Base-by-base conservation (phyloP, 495 filamentous ascomycete species). In the Ramalina peruviana region DNA sequence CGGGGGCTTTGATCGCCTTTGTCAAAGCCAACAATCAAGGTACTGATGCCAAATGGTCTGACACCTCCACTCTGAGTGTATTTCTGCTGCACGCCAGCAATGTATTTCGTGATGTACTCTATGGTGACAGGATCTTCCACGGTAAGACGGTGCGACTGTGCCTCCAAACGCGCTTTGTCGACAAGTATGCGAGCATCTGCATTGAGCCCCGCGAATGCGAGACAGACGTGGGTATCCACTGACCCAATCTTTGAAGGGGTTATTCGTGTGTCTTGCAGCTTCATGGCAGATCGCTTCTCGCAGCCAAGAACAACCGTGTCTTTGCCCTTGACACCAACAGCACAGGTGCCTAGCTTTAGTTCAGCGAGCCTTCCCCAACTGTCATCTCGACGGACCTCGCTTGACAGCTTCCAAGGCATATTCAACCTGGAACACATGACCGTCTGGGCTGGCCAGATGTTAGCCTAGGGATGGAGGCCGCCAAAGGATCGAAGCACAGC, bases 391-490 rank as follows among this genome's bases (percentile, higher is more conserved):
- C 59, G 49, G 75, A 93, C 89, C 92, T 86, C 92, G 71, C 72
- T 98, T 98, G 51, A 98, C 92, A 49, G 92, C 92, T 74, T 98
- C 92, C 54, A 94, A 84, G 50, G 92, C 92, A 76, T 98, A 98
- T 74, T 98, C 92, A 60, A 98, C 92, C 67, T 98, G 92, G 75
- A 98, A 97, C 58, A 98, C 90, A 72, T 98, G 92, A 67, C 92
- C 92, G 71, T 98, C 92, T 57, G 92, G 92, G 73, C 90, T 96
- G 51, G 11, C 25, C 5, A 20, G 42, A 23, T 3, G 33, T 48
- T 21, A 52, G 40, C 20, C 37, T 6, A 33, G 30, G 7, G 30
- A 33, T 12, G 16, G n/a, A 17, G 20, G 5, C 37, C 17, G 12
- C 62, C 58, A 59, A 57, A 63, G 54, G 65, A 67, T 40, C 64